A percentile compares a stretch with the other conserved stretches of the same genome.
These are phyloP conservation scores for Syncephalastrum sp. DNA, from an alignment of 371 early-diverging fungal species.

Conservation along the genomic window DNA sequence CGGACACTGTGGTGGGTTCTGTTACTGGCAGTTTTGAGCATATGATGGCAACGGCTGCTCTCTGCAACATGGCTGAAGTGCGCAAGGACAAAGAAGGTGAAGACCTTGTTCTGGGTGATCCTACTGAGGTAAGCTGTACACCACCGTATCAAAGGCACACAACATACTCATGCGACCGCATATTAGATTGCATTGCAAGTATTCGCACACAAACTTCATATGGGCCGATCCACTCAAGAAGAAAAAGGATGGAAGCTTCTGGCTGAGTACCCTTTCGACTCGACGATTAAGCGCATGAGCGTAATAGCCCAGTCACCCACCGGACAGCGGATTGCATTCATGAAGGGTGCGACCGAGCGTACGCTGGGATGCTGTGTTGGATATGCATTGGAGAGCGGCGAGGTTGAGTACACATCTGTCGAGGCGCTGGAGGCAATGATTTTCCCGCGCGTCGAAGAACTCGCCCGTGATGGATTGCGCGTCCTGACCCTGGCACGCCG, in stretches of 20 bases:
- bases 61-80: constrained; percentile 76
- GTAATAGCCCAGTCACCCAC: constrained; percentile 68
- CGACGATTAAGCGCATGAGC: constrained; percentile 90
- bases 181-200: constrained; percentile 64
- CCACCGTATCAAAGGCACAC: not conserved
- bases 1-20: constrained; percentile 21
- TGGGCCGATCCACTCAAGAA: constrained; percentile 56
- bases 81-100: constrained; percentile 60
- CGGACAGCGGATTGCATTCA: constrained; percentile 47
- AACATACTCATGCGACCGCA: constrained; percentile 3
- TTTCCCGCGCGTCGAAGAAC: constrained; percentile 58
- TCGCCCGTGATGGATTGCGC: constrained; percentile 74
- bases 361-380: constrained; percentile 60
- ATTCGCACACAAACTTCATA: constrained; percentile 70
- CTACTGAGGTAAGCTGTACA: constrained; percentile 62
- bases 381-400: constrained; percentile 25
- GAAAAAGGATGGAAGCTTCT: constrained; percentile 61
- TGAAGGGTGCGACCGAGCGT: constrained; percentile 81
- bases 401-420: constrained; percentile 30
- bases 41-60: constrained; percentile 54
- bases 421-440: constrained; percentile 51
- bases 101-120: constrained; percentile 80
- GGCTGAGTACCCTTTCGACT: constrained; percentile 82
- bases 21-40: constrained; percentile 36
- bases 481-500: constrained; percentile 48